Evolutionary conservation across 805 yeast species (phyloP), one percentile per base, ranked within the genome.

Genomic region (Torulaspora quercuum): DNA sequence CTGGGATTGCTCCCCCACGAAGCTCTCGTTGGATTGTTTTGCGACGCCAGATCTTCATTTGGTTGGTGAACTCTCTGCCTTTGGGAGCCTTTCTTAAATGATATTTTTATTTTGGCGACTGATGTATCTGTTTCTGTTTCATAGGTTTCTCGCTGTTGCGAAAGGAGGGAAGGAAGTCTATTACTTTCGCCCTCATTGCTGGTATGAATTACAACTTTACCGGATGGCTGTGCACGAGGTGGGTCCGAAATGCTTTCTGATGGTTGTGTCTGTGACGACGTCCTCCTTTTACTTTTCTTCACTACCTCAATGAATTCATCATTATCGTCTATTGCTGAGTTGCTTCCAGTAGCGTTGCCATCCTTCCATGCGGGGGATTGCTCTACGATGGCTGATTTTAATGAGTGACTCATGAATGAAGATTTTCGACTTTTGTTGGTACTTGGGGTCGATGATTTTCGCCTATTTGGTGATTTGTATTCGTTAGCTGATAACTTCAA

Each of bases 71-170:
- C 45, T 21, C 62, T 49, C 35, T 57, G 52, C 25, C 52, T 58
- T 29, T 58, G 63, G 7, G 58, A 44, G 25, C 44, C 34, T 25
- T 58, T 58, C 37, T 52, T 58, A 30, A 56, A 53, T 9, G 46
- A 15, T 8, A 46, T 49, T 5, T 30, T 35, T 6, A 45, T 32
- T 24, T 49, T 54, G 13, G 32, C 24, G 16, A 25, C 35, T 7
- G 39, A n/a, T 3, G 23, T 12, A 19, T 33, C 37, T 10, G 12
- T 7, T 13, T 25, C 20, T 6, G 28, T 16, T 17, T 25, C 7
- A 7, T 28, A 12, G 7, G 15, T 7, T 12, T 28, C 15, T 4
- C 7, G 7, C 27, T 27, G 20, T n/a, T 15, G 16, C 19, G 39
- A 10, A 26, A 42, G 9, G 11, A 52, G 29, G 5, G 56, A 50